Evolutionary conservation across 2,329 filamentous ascomycete genomes (phyloP), one percentile per base, ranked within the genome.

Genomic region (Pseudocercospora vitis): DNA sequence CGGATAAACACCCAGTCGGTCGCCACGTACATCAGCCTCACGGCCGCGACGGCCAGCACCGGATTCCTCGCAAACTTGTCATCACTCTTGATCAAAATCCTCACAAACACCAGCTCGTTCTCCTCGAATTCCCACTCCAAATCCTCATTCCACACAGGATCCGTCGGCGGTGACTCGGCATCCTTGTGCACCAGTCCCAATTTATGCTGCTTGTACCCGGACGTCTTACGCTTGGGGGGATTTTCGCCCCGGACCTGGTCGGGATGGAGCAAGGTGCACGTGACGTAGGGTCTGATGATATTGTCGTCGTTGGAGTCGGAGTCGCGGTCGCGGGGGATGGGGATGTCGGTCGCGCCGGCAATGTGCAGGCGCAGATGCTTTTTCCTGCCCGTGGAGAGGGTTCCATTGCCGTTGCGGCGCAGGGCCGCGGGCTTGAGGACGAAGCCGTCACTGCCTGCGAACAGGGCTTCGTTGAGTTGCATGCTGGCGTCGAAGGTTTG

Each of bases 81-180:
- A 55, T 87, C 84, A 59, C 80, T 84, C 74, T 88, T 88, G 70
- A 88, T 76, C 35, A 87, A 71, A 54, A 88, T 75, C 0, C 85
- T 75, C 60, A 88, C 59, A 61, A 88, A 88, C 0, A 79, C 78
- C 44, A 88, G 65, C 65, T 87, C 84, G 59, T 82, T 85, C 52
- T 86, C 84, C 4, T 85, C 81, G 61, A 81, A 87, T 56, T 84
- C 81, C 85, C 85, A 88, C 63, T 85, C 82, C 7, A 88, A 71
- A 11, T 72, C 74, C 67, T 87, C 83, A 59, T 87, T 78, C 84
- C 83, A 88, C 6, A 88, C 47, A 0, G 85, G 84, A 56, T 87
- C 83, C 0, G 76, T 84, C 0, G 76, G 66, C 0, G 78, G 77
- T 2, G 84, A 80, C 56, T 83, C 84, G n/a, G 82, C 80, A 14